phyloP scores from a whole-genome alignment of 140 eudicot genomes.

The Stevia rebaudiana region DNA sequence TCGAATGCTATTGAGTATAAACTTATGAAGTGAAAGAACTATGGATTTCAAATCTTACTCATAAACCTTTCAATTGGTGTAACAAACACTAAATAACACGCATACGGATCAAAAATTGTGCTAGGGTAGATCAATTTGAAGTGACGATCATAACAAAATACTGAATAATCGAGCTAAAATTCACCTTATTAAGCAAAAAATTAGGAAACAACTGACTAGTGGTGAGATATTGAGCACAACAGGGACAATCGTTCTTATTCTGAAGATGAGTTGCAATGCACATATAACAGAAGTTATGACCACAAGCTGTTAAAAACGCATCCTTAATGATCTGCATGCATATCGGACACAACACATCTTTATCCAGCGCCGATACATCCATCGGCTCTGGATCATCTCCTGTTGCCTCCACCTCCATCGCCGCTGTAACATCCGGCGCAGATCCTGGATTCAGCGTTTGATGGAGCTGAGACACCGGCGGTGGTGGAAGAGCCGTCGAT shows the following conservation, averaged over 20 bases:
- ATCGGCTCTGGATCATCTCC: slow-evolving; percentile 9
- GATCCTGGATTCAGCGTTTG: not conserved
- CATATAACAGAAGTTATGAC: slow-evolving; percentile 88
- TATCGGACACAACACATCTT: slow-evolving; percentile 72
- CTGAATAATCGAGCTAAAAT: not conserved
- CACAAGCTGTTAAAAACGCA: slow-evolving; percentile 82
- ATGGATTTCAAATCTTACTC: not conserved
- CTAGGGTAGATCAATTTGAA: not conserved
- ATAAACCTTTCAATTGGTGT: slow-evolving; percentile 5
- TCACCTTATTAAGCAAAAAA: slow-evolving; percentile 81
- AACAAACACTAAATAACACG: not conserved
- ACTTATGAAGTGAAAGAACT: not conserved
- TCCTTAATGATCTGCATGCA: slow-evolving; percentile 90
- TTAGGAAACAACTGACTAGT: slow-evolving; percentile 64
- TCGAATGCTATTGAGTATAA: not conserved
- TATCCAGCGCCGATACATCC: slow-evolving; percentile 34
- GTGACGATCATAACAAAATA: not conserved
- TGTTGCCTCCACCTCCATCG: slow-evolving; percentile 7
- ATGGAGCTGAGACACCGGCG: slow-evolving; percentile 12
- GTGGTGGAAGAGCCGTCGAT: slow-evolving; percentile 13
- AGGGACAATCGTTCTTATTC: slow-evolving; percentile 90
- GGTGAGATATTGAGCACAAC: slow-evolving; percentile 69
- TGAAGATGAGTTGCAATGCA: slow-evolving; percentile 80
- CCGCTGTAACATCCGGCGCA: not conserved
- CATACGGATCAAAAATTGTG: not conserved